Base-by-base conservation (phyloP, 129 eudicot genomes). In the Tanacetum coccineum region DNA sequence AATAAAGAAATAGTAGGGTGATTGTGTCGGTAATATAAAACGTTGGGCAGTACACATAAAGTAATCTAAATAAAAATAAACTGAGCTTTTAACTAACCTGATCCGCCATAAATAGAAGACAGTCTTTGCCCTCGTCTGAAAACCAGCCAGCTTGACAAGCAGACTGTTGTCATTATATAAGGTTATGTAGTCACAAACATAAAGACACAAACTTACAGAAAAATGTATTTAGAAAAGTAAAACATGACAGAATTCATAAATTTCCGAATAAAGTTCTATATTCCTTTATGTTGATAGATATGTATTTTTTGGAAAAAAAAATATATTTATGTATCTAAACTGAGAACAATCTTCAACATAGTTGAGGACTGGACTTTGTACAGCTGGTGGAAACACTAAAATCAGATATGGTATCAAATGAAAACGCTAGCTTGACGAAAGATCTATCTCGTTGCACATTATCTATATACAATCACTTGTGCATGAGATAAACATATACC, bases 61-160 rank as follows among this genome's bases (percentile, higher is more conserved):
- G 26, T 65, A 60, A 48, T 39, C 21, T 47, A 44, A 46, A 32
- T 4, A 11, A 47, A 17, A 13, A 30, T 58, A 59, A 5, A 26
- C 44, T 55, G 63, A 71, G 57, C 72, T 36, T 64, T 64, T 46
- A 65, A 40, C 77, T 54, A 56, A 77, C 81, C 81, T 77, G 64
- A 46, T 48, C 60, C 42, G 45, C 77, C 39, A 77, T 71, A 59
- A 17, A 58, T 57, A 77, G 81, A 25, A 77, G 73, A 40, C 48
- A 19, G 58, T 66, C 30, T 65, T 58, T 77, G 64, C 57, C 73
- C 60, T 10, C 25, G 40, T 65, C 68, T 58, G 49, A 42, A 59
- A 77, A 77, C 81, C 81, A 77, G 15, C 81, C 81, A 71, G 51
- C 46, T 67, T 59, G 62, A 71, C 81, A 77, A 66, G 77, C 77